phyloP scores from a whole-genome alignment of 257 asterid species.

The Anisodus tanguticus region DNA sequence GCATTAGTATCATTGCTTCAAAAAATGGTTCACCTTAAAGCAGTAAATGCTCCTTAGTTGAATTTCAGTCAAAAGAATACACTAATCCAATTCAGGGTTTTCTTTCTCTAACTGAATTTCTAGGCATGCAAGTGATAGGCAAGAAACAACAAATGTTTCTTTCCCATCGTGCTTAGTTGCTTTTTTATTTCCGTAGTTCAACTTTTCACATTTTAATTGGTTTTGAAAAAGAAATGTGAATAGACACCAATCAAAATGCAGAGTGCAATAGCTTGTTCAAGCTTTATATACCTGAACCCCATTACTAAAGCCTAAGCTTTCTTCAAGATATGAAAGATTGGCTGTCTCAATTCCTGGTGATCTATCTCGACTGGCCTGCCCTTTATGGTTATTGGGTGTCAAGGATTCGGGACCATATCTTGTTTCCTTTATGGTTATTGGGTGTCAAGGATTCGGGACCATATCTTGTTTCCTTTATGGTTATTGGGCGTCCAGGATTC shows the following conservation, averaged over 20 bases:
- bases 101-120: background rate
- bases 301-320: background rate
- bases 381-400: background rate
- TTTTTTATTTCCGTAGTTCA: background rate
- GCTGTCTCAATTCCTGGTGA: background rate
- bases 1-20: constrained; percentile 10
- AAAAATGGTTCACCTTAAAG: background rate
- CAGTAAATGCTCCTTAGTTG: background rate
- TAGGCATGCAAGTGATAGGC: background rate
- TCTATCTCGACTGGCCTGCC: background rate
- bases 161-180: background rate
- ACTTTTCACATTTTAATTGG: background rate
- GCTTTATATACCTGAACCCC: constrained; percentile 5
- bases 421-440: background rate
- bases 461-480: constrained; percentile 20
- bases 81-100: background rate
- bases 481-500: background rate
- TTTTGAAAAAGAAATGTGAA: background rate
- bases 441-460: background rate
- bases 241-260: constrained; percentile 4
- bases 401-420: background rate
- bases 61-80: constrained; percentile 19
- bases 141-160: background rate
- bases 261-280: background rate
- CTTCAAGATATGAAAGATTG: background rate